Evolutionary conservation across 2,329 filamentous ascomycete species (phyloP).

Genomic region (Microthyrium microscopicum): DNA sequence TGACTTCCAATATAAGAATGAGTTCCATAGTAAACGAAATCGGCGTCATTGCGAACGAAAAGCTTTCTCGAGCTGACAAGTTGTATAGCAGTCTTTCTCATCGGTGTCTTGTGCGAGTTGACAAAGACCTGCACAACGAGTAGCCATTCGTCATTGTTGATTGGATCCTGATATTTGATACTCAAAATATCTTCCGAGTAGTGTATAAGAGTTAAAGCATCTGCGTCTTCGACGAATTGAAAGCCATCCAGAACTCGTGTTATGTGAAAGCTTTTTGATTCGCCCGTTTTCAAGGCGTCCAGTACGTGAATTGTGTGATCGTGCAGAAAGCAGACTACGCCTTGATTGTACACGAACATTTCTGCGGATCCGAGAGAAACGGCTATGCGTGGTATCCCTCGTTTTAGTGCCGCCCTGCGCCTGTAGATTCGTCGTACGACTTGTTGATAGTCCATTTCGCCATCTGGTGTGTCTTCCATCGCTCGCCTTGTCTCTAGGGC

Average conservation of each 20-base stretch:
- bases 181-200: conserved; percentile 40
- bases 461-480: conserved; percentile 25
- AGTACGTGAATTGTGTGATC: conserved; percentile 39
- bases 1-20: conserved; percentile 36
- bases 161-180: conserved; percentile 1
- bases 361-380: conserved; percentile 40
- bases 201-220: conserved; percentile 35
- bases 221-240: conserved; percentile 17
- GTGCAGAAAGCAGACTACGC: conserved; percentile 47
- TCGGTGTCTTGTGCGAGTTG: neutral
- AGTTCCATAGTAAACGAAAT: conserved; percentile 50
- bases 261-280: conserved; percentile 10
- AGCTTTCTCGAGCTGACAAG: conserved; percentile 20
- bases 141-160: neutral
- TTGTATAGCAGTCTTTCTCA: conserved; percentile 6
- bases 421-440: conserved; percentile 46
- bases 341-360: conserved; percentile 44
- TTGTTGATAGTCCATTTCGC: conserved; percentile 29
- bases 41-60: conserved; percentile 48
- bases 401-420: conserved; percentile 36
- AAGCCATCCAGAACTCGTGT: conserved; percentile 11
- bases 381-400: conserved; percentile 18
- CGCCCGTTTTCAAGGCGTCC: conserved; percentile 29
- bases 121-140: neutral
- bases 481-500: conserved; percentile 26